Percentiles rank a stretch among this genome's conserved stretches.
Evolutionary conservation across 1,284 basidiomycete species (phyloP).

Genomic region (Ustilago vetiveriae): DNA sequence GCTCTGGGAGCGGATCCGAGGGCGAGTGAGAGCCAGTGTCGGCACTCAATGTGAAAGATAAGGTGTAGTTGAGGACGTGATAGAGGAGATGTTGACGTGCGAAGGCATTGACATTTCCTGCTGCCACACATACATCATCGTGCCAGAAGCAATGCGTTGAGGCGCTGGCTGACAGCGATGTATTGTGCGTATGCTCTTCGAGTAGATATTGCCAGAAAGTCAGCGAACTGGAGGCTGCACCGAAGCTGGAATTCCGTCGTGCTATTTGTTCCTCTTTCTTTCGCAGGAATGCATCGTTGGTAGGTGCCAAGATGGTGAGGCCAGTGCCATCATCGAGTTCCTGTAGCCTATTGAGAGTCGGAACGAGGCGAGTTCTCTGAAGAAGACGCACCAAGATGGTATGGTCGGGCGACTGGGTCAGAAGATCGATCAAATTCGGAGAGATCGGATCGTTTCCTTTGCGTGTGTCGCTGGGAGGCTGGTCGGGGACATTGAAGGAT

Average conservation of each 20-base stretch:
- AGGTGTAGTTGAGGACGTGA: conserved; percentile 87
- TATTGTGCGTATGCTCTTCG: conserved; percentile 1
- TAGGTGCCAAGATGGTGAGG: conserved; percentile 91
- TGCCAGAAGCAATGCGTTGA: conserved; percentile 21
- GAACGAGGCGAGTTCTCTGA: conserved; percentile 86
- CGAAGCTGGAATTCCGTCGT: conserved; percentile 2
- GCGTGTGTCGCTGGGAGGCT: conserved; percentile 3
- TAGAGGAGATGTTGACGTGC: conserved; percentile 93
- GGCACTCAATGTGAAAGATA: conserved; percentile 67
- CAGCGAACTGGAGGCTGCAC: background rate
- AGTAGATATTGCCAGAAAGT: conserved; percentile 37
- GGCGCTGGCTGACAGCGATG: background rate
- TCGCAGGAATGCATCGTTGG: conserved; percentile 72
- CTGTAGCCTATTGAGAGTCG: conserved; percentile 83
- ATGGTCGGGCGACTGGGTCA: conserved; percentile 81
- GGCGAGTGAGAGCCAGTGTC: conserved; percentile 71
- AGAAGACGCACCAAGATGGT: conserved; percentile 80
- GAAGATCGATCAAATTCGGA: conserved; percentile 79
- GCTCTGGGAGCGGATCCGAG: conserved; percentile 75
- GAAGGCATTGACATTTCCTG: conserved; percentile 78
- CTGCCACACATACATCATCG: conserved; percentile 15
- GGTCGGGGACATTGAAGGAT: conserved; percentile 14
- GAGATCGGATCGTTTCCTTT: conserved; percentile 26
- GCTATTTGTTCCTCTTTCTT: conserved; percentile 33
- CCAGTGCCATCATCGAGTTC: conserved; percentile 70